A percentile compares a stretch with the other conserved stretches of the same genome.
phyloP scores from a whole-genome alignment of 2,329 filamentous ascomycete genomes.

The Microcyclosporella mali region DNA sequence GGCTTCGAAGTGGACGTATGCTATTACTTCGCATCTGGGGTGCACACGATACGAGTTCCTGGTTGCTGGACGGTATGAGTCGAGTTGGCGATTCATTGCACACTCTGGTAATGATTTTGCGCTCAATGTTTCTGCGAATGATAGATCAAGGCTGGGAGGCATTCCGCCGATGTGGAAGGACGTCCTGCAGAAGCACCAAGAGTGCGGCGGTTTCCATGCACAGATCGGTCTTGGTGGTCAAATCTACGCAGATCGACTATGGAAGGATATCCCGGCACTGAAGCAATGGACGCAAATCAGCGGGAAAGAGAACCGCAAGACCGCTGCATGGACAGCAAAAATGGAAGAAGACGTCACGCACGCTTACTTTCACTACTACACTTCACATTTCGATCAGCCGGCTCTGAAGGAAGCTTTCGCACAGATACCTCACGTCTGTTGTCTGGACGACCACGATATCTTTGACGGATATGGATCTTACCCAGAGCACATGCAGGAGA shows the following conservation, averaged over 20 bases:
- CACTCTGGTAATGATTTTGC: constrained; percentile 97
- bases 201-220: constrained; percentile 91
- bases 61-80: constrained; percentile 83
- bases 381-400: constrained; percentile 95
- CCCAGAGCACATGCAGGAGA: constrained; percentile 96
- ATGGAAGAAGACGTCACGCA: constrained; percentile 94
- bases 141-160: constrained; percentile 78
- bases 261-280: constrained; percentile 89
- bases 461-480: constrained; percentile 98
- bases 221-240: constrained; percentile 90
- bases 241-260: constrained; percentile 89
- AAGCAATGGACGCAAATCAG: constrained; percentile 94
- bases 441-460: constrained; percentile 95
- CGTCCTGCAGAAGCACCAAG: constrained; percentile 91
- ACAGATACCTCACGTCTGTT: constrained; percentile 88
- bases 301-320: constrained; percentile 88
- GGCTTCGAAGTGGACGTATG: constrained; percentile 90
- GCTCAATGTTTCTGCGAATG: constrained; percentile 75
- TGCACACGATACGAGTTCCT: constrained; percentile 98
- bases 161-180: constrained; percentile 99
- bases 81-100: constrained; percentile 90
- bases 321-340: constrained; percentile 82
- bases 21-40: constrained; percentile 90
- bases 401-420: constrained; percentile 92
- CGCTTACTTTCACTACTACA: constrained; percentile 98